These are phyloP conservation scores for Gardenia jasminoides DNA, from an alignment of 257 asterid genomes.

Conservation along the genomic window DNA sequence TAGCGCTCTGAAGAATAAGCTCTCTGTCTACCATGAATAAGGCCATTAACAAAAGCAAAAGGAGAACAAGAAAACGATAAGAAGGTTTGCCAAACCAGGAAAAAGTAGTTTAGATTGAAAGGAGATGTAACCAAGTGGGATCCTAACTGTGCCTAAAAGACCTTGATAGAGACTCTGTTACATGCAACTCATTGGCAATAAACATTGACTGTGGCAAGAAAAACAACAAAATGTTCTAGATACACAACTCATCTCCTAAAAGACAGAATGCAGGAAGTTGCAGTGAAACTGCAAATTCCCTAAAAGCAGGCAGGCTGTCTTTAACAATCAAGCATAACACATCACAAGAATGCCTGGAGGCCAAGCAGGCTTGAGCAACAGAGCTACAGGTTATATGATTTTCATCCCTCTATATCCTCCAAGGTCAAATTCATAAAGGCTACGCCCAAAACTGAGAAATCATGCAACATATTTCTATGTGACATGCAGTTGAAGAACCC, in stretches of 20 bases:
- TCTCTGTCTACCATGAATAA: not conserved
- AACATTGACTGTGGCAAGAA: not conserved
- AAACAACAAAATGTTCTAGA: not conserved
- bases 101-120: not conserved
- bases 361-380: not conserved
- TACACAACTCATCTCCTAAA: not conserved
- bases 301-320: not conserved
- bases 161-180: not conserved
- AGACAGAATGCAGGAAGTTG: not conserved
- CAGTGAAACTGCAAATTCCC: not conserved
- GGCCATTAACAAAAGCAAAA: not conserved
- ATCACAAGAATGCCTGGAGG: not conserved
- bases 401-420: not conserved
- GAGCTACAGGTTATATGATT: not conserved
- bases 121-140: not conserved
- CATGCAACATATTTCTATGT: not conserved
- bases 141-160: not conserved
- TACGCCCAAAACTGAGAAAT: not conserved
- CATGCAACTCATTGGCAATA: not conserved
- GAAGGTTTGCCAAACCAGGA: not conserved
- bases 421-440: not conserved
- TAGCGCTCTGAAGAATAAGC: not conserved
- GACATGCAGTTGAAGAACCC: not conserved
- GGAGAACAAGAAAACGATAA: not conserved
- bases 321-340: not conserved